Evolutionary conservation across 2,329 filamentous ascomycete genomes (phyloP), one percentile per base, ranked within the genome.

Genomic region (Verticillium nonalfalfae): DNA sequence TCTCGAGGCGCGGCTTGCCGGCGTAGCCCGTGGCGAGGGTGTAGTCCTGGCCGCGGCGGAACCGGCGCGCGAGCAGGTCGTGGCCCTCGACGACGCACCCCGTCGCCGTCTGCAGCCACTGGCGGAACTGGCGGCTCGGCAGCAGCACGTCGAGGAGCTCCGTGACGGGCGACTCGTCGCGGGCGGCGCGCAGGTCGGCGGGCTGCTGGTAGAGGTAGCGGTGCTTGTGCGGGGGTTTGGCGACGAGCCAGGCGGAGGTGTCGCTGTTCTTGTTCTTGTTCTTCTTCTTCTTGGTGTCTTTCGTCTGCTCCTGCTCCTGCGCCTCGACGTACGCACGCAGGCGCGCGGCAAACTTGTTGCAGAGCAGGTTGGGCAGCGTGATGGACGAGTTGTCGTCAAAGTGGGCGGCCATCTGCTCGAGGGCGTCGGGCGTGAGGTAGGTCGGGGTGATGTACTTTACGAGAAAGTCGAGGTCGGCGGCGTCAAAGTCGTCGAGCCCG

Each of bases 171-270:
- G 83, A 84, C 58, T 78, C 74, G 55, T 81, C 75, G 52, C 75
- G 67, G 3, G 72, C 69, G 5, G 72, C 70, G 56, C 73, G 73
- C 58, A 73, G 66, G 58, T 76, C 67, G 61, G 74, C 64, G 57
- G 74, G 78, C 67, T 92, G 87, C 63, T 91, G 84, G 75, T 95
- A 99, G 2, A 97, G 80, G 73, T 90, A 99, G 14, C 93, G 90
- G 72, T 97, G 93, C 78, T 99, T 99, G 78, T 99, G 93, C 0
- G 95, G 95, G 45, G 95, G 95, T 36, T 86, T 84, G 7, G 95
- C 91, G 9, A 96, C 89, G 63, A 82, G 85, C 90, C 91, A 95
- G 0, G 77, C 76, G 52, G 83, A 81, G 0, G 74, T 70, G 56
- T 82, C 85, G 15, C 78, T 26, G 26, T 26, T 26, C 26, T 26